These are phyloP conservation scores for Pseudonitzschia delicatissima DNA, from an alignment of 108 stramenopile species.

Conservation along the genomic window DNA sequence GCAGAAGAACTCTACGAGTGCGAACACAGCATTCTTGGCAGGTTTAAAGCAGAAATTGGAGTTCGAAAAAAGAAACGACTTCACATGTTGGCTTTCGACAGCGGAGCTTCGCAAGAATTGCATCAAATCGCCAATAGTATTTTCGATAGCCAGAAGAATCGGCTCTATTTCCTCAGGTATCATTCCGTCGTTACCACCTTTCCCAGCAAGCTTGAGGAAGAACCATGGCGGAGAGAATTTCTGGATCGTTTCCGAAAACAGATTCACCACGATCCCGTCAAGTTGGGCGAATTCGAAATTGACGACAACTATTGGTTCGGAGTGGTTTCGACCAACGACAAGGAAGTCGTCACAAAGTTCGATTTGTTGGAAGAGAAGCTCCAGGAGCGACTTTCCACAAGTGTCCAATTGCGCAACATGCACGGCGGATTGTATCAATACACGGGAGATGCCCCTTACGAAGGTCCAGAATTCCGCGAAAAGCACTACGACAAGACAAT, in stretches of 20 bases:
- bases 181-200: conserved; percentile 7
- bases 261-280: conserved; percentile 22
- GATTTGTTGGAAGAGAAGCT: conserved; percentile 1
- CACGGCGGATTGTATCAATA: conserved; percentile 18
- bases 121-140: conserved; percentile 30
- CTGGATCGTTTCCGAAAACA: conserved; percentile 33
- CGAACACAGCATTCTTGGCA: conserved; percentile 24
- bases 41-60: not conserved
- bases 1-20: conserved; percentile 27
- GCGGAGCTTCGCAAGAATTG: conserved; percentile 11
- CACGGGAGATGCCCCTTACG: conserved; percentile 7
- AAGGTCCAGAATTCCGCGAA: conserved; percentile 23
- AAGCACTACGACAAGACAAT: conserved; percentile 56
- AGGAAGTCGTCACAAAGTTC: not conserved
- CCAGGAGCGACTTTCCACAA: not conserved
- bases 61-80: not conserved
- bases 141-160: not conserved
- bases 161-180: not conserved
- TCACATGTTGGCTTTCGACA: conserved; percentile 34
- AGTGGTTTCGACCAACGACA: not conserved
- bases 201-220: not conserved
- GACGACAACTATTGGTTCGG: not conserved
- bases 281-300: conserved; percentile 11
- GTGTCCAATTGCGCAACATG: conserved; percentile 4
- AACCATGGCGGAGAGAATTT: conserved; percentile 26